A percentile compares a stretch with the other conserved stretches of the same genome.
Conservation (phyloP, 1,284 basidiomycete species). For the Ustilago cynodontis region DNA sequence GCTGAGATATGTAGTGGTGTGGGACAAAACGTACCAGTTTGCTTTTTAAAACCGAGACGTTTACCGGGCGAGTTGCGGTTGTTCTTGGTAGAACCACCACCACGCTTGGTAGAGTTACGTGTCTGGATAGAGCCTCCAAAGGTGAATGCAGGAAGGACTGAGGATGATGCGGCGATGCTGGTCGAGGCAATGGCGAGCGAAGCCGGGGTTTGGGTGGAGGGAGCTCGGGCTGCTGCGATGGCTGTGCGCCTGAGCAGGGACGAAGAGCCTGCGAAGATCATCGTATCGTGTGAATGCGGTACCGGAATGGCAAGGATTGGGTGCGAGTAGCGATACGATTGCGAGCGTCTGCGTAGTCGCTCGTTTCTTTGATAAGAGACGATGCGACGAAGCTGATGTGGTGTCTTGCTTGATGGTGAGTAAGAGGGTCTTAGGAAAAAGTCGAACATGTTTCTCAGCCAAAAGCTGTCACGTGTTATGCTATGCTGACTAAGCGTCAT, state of each 20-base stretch:
- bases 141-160: slow-evolving; percentile 54
- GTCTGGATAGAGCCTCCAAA: slow-evolving; percentile 67
- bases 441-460: too few relatives aligned
- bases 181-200: slow-evolving; percentile 58
- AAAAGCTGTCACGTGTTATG: too few relatives aligned
- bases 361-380: too few relatives aligned
- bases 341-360: background rate
- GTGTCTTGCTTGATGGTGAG: too few relatives aligned
- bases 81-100: slow-evolving; percentile 69
- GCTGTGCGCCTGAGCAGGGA: slow-evolving; percentile 41
- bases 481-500: too few relatives aligned
- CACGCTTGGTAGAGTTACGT: slow-evolving; percentile 69
- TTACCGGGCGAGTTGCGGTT: slow-evolving; percentile 68
- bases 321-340: background rate
- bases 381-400: too few relatives aligned
- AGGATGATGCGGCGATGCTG: slow-evolving; percentile 18
- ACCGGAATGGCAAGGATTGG: background rate
- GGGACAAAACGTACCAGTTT: slow-evolving; percentile 40
- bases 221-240: slow-evolving; percentile 21
- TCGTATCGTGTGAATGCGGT: background rate
- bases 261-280: slow-evolving; percentile 30
- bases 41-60: slow-evolving; percentile 67
- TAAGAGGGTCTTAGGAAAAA: too few relatives aligned
- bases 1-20: background rate
- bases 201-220: slow-evolving; percentile 34